A percentile compares a stretch with the other conserved stretches of the same genome.
Evolutionary conservation across 768 basidiomycete species (phyloP).

Genomic region (Cystobasidium onofrii): DNA sequence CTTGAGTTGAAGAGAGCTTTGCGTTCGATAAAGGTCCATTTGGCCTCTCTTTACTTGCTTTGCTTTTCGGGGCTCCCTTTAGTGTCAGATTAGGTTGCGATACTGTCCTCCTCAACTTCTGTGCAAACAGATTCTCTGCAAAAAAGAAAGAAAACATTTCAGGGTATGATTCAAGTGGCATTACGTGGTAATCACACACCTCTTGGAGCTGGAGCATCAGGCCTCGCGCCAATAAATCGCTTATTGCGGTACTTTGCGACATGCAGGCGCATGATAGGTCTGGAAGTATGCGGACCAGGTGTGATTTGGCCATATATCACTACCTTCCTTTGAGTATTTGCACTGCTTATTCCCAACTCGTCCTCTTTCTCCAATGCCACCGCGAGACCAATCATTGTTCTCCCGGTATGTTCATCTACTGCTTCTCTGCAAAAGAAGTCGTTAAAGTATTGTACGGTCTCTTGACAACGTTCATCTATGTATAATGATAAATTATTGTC

Average conservation of each 20-base stretch:
- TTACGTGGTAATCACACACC: neutral
- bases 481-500: conserved; percentile 2
- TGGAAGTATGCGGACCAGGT: neutral
- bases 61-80: conserved; percentile 1
- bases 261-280: conserved; percentile 19
- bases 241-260: conserved; percentile 9
- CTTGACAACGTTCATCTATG: conserved; percentile 12
- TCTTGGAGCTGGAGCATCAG: conserved; percentile 23
- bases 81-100: conserved; percentile 16
- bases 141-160: no score
- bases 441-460: conserved; percentile 17
- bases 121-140: conserved; percentile 29
- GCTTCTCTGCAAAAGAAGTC: conserved; percentile 9
- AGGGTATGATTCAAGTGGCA: no score
- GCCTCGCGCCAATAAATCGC: conserved; percentile 3
- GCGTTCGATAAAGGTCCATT: neutral
- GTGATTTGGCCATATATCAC: conserved; percentile 16
- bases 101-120: conserved; percentile 23
- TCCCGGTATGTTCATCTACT: neutral
- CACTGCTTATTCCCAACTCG: neutral
- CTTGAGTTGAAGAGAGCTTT: neutral
- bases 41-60: neutral
- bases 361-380: conserved; percentile 18
- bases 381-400: conserved; percentile 4
- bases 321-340: neutral